phyloP scores from a whole-genome alignment of 768 basidiomycete genomes.

The Tricholoma flavovirens region DNA sequence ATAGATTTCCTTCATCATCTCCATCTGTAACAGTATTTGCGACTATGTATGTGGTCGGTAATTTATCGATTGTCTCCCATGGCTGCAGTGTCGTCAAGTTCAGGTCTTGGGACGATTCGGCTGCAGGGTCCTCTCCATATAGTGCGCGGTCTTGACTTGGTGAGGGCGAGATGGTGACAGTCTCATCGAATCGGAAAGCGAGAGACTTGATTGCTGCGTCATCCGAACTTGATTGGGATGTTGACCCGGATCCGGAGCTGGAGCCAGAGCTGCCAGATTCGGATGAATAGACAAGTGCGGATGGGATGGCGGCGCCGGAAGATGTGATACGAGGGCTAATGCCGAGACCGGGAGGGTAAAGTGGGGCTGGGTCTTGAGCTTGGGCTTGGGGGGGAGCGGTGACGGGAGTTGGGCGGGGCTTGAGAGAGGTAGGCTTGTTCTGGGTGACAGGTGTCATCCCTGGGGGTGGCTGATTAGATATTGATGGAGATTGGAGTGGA shows the following conservation, averaged over 20 bases:
- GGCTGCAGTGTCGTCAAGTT: slow-evolving; percentile 17
- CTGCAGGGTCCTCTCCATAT: slow-evolving; percentile 7
- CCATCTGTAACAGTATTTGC: background rate
- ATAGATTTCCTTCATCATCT: slow-evolving; percentile 15
- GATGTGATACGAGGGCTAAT: background rate
- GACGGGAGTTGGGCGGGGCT: background rate
- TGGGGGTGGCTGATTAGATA: slow-evolving; percentile 1
- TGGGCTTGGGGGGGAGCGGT: background rate
- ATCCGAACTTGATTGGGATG: slow-evolving; percentile 6
- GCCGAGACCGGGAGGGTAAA: slow-evolving; percentile 12
- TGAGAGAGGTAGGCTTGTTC: background rate
- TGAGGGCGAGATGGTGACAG: slow-evolving; percentile 17
- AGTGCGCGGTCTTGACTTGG: slow-evolving; percentile 21
- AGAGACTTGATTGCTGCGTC: slow-evolving; percentile 1
- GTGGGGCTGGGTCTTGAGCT: background rate
- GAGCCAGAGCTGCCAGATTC: slow-evolving; percentile 8
- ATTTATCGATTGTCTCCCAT: slow-evolving; percentile 15
- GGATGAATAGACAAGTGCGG: slow-evolving; percentile 11
- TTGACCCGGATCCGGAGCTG: slow-evolving; percentile 3
- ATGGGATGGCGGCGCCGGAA: slow-evolving; percentile 8
- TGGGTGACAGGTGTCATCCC: slow-evolving; percentile 19
- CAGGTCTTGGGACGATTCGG: slow-evolving; percentile 13
- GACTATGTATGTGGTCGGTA: slow-evolving; percentile 1
- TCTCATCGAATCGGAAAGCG: slow-evolving; percentile 9
- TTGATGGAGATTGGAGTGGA: background rate